A percentile compares a stretch with the other conserved stretches of the same genome.
Conservation (phyloP, 108 stramenopile genomes). For the Seminavis robusta region DNA sequence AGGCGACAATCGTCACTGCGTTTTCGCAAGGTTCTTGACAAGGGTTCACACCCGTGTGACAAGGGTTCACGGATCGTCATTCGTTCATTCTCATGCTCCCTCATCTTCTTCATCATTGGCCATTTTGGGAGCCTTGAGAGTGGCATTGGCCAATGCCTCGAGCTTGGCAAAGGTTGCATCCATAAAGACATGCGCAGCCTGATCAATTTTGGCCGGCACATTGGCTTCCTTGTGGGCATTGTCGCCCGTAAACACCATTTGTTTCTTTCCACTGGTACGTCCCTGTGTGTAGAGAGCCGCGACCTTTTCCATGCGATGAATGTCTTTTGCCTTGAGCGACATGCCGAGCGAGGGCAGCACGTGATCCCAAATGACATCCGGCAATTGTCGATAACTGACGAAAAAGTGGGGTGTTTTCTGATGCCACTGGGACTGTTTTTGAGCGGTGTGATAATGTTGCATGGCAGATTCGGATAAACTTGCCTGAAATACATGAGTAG, state of each 20-base stretch:
- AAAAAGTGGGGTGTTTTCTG: slow-evolving; percentile 23
- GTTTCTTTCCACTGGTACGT: slow-evolving; percentile 11
- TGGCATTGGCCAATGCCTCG: too few relatives aligned
- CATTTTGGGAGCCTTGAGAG: too few relatives aligned
- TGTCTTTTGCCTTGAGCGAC: slow-evolving; percentile 7
- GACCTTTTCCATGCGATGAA: slow-evolving; percentile 53
- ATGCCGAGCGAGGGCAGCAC: slow-evolving; percentile 45
- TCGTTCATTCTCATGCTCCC: too few relatives aligned
- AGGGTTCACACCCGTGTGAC: too few relatives aligned
- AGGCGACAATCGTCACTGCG: too few relatives aligned
- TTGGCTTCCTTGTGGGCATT: slow-evolving; percentile 45
- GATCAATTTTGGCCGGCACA: slow-evolving; percentile 37
- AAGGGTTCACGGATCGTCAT: too few relatives aligned
- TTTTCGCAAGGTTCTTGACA: too few relatives aligned
- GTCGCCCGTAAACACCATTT: slow-evolving; percentile 61
- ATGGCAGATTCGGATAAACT: slow-evolving; percentile 67
- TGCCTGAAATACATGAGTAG: too few relatives aligned
- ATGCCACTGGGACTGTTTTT: too few relatives aligned
- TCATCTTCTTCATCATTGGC: too few relatives aligned
- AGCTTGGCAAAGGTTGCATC: too few relatives aligned
- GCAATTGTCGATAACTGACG: slow-evolving; percentile 68
- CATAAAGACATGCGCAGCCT: slow-evolving; percentile 56
- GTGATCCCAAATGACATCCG: slow-evolving; percentile 48
- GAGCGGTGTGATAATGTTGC: slow-evolving; percentile 17
- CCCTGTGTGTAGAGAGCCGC: slow-evolving; percentile 65